phyloP scores from a whole-genome alignment of 495 filamentous ascomycete genomes.

The Daldinia grandis region DNA sequence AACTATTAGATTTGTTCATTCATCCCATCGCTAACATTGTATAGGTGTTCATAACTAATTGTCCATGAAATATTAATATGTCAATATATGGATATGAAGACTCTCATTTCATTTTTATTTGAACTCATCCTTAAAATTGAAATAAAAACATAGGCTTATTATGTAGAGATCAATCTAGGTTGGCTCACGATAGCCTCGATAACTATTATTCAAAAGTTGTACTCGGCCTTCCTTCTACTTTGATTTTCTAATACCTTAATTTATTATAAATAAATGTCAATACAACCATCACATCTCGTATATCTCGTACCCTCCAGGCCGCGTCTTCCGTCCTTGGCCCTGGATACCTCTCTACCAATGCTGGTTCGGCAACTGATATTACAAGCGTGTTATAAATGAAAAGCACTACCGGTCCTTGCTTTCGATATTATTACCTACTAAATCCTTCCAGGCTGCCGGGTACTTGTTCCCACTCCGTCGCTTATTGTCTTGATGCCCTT shows the following conservation, averaged over 20 bases:
- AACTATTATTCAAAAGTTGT: background rate
- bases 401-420: conserved; percentile 28
- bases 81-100: background rate
- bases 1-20: background rate
- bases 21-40: background rate
- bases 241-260: background rate
- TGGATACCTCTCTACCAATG: background rate
- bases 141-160: background rate
- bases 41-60: background rate
- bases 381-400: conserved; percentile 25
- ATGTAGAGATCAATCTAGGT: background rate
- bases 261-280: conserved; percentile 2
- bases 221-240: background rate
- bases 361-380: conserved; percentile 26
- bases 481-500: conserved; percentile 11
- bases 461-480: conserved; percentile 15
- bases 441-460: conserved; percentile 40
- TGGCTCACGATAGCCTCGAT: background rate
- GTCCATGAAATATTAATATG: background rate
- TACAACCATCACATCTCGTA: conserved; percentile 5
- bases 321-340: conserved; percentile 9
- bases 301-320: background rate
- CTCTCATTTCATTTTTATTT: background rate
- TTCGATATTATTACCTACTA: conserved; percentile 28
- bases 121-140: background rate